Evolutionary conservation across 352 stramenopile genomes (phyloP).

Genomic region (Pythium guiyangense): DNA sequence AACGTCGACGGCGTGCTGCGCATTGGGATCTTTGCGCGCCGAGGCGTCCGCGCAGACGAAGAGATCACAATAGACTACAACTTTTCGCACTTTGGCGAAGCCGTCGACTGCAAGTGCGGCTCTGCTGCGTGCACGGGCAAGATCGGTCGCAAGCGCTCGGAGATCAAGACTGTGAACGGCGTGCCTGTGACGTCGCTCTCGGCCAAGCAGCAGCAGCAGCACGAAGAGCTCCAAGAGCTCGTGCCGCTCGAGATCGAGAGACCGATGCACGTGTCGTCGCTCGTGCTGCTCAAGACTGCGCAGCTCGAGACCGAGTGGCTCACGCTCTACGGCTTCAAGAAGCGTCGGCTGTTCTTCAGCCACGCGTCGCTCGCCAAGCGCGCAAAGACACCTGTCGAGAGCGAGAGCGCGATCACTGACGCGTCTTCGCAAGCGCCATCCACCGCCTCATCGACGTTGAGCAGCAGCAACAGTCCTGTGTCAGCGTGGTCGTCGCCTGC

Average conservation of each 20-base stretch:
- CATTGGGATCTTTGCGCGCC: constrained; percentile 76
- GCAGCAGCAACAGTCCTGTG: constrained; percentile 40
- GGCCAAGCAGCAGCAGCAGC: constrained; percentile 10
- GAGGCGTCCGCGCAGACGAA: constrained; percentile 46
- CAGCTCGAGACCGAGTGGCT: constrained; percentile 69
- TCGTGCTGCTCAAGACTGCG: constrained; percentile 73
- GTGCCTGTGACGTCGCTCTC: not conserved
- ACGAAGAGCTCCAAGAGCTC: constrained; percentile 14
- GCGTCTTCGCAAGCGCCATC: constrained; percentile 3
- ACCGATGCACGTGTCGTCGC: constrained; percentile 54
- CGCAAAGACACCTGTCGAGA: not conserved
- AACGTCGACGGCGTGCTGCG: constrained; percentile 70
- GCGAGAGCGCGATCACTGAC: not conserved
- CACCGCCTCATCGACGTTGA: constrained; percentile 19
- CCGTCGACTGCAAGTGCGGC: constrained; percentile 73
- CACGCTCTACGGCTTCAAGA: constrained; percentile 51
- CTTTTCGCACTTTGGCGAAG: constrained; percentile 78
- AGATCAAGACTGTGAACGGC: constrained; percentile 22
- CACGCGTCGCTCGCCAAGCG: constrained; percentile 16
- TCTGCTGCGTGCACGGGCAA: constrained; percentile 66
- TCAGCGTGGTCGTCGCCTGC: constrained; percentile 45
- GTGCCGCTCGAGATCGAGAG: constrained; percentile 55
- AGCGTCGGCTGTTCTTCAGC: constrained; percentile 63
- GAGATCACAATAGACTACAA: constrained; percentile 88
- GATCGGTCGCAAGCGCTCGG: constrained; percentile 68